Evolutionary conservation across 2,329 filamentous ascomycete genomes (phyloP), one percentile per base, ranked within the genome.

Genomic region (Rhytidhysteron rufulum): DNA sequence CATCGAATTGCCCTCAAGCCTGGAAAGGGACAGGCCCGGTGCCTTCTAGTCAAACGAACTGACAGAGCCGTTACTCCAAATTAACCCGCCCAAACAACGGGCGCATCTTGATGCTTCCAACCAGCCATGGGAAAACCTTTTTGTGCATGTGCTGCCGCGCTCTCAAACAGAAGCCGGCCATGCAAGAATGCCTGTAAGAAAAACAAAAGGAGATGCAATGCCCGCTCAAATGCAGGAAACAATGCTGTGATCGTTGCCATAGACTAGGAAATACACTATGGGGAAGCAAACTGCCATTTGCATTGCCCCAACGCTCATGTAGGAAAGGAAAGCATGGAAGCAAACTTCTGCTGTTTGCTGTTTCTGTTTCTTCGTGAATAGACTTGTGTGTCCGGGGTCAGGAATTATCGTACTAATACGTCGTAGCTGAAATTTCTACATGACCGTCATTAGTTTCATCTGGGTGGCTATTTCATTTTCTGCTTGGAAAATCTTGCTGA

Each of bases 371-470:
- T 46, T 44, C 45, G 45, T 53, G 41, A 49, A 41, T 38, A 42
- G 39, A 47, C 40, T 40, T 29, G 30, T 22, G n/a, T n/a, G n/a
- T n/a, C n/a, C n/a, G n/a, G n/a, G n/a, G n/a, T n/a, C n/a, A n/a
- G n/a, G n/a, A n/a, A n/a, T n/a, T n/a, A n/a, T 43, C 45, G 42
- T 34, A 47, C 41, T 44, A 34, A 47, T 43, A 44, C 45, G 45
- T 53, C 44, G 44, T 55, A 50, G 45, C 44, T 47, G 44, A 41
- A 41, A 42, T 39, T 39, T 56, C 49, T 60, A 66, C 59, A 63
- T 65, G 46, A 66, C 60, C 40, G 61, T 66, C 63, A 66, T 65
- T 57, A 65, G 53, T 55, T 65, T 64, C 60, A 64, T 64, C 39
- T 64, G 60, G 41, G 54, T 49, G 37, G 57, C 49, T 43, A 62